Evolutionary conservation across 495 filamentous ascomycete species (phyloP).

Genomic region (Hypoxylon perforatum): DNA sequence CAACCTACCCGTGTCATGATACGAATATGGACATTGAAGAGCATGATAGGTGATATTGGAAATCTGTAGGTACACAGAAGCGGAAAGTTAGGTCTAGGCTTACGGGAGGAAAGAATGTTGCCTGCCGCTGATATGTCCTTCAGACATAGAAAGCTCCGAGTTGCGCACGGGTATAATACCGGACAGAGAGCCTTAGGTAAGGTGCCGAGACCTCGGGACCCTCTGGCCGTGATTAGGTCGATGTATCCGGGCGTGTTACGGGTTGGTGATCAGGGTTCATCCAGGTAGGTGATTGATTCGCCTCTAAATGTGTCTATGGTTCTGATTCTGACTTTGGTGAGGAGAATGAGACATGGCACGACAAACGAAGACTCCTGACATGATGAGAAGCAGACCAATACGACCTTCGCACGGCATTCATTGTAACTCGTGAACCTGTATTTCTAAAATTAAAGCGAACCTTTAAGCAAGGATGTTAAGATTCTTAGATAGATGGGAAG

Average conservation of each 20-base stretch:
- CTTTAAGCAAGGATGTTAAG: neutral
- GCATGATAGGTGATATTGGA: neutral
- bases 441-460: neutral
- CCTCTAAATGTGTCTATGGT: constrained; percentile 24
- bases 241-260: constrained; percentile 5
- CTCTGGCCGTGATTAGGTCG: constrained; percentile 8
- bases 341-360: constrained; percentile 23
- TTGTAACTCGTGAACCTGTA: constrained; percentile 20
- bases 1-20: neutral
- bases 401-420: constrained; percentile 21
- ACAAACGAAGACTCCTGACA: constrained; percentile 6
- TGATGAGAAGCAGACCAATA: constrained; percentile 6
- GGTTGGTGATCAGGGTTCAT: constrained; percentile 5
- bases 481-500: neutral
- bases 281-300: constrained; percentile 15
- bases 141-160: constrained; percentile 35
- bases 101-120: constrained; percentile 32
- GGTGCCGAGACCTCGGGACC: constrained; percentile 27
- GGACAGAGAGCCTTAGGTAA: constrained; percentile 19
- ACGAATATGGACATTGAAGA: neutral
- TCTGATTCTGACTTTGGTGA: neutral
- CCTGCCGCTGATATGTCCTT: constrained; percentile 29
- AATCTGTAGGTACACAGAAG: too few relatives aligned
- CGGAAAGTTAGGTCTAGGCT: neutral
- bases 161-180: constrained; percentile 31